Evolutionary conservation across 1,284 basidiomycete genomes (phyloP), one percentile per base, ranked within the genome.

Genomic region (Leccinum pallidistipes): DNA sequence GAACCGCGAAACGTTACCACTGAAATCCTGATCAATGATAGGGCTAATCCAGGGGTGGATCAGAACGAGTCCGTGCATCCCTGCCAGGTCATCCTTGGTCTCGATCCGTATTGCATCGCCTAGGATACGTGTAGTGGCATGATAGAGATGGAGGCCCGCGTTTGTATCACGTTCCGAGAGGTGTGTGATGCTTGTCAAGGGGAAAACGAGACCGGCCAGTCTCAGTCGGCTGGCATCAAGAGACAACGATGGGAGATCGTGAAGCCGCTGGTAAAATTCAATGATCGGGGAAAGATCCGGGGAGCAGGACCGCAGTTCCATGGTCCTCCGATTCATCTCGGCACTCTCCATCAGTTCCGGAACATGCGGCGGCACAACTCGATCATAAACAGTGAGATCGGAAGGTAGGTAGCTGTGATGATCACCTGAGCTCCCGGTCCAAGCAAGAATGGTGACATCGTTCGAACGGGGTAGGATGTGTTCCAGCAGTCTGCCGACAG

Each of bases 301-400:
- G 3, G 7, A 10, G 16, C 16, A 51, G 0, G 50, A 31, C 5
- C 6, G 50, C 0, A 51, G 6, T n/a, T 0, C 29, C 29, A 1
- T 51, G 16, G n/a, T 6, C 14, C 3, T 51, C 0, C 27, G 1
- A 29, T 51, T n/a, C 50, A 51, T 51, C n/a, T 31, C 50, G n/a
- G 27, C n/a, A 16, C 3, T 7, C 1, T 51, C 27, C 0, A 51
- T 31, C 16, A 8, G 16, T 4, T 16, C 10, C 9, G 50, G 50
- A 11, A 18, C 29, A n/a, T 51, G 29, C 0, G 16, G 50, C 1
- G 50, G 50, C 16, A 18, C 16, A n/a, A 31, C 9, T 7, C 29
- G 29, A n/a, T 51, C 16, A 10, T 51, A 51, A 24, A 51, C 50
- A 29, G n/a, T 51, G 50, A 18, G 50, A 21, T 49, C 47, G 21